Percentiles rank a stretch among this genome's conserved stretches.
Evolutionary conservation across 768 basidiomycete genomes (phyloP).

Genomic region (Suillus decipiens): DNA sequence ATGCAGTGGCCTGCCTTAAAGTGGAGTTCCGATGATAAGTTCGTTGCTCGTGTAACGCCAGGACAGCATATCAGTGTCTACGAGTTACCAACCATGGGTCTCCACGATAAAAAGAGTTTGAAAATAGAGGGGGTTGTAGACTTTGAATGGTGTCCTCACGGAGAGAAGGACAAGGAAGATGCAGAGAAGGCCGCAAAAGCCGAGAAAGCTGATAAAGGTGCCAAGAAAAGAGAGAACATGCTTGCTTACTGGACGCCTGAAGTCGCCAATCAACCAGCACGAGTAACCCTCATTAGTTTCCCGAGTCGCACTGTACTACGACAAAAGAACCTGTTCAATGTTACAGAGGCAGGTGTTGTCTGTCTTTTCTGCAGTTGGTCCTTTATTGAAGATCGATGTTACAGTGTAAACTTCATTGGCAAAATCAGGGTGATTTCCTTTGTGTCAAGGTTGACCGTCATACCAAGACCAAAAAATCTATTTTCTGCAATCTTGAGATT

Average conservation of each 20-base stretch:
- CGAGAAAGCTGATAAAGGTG: slow-evolving; percentile 44
- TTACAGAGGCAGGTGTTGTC: slow-evolving; percentile 75
- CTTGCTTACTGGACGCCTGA: slow-evolving; percentile 98
- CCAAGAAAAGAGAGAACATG: slow-evolving; percentile 88
- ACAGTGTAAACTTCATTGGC: slow-evolving; percentile 97
- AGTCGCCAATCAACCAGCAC: slow-evolving; percentile 92
- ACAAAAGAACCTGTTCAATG: slow-evolving; percentile 97
- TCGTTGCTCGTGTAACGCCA: slow-evolving; percentile 84
- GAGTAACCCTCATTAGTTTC: slow-evolving; percentile 90
- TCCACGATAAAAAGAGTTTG: slow-evolving; percentile 94
- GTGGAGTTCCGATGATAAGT: slow-evolving; percentile 98
- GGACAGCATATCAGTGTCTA: slow-evolving; percentile 96
- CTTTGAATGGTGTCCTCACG: slow-evolving; percentile 97
- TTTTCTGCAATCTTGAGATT: slow-evolving; percentile 97
- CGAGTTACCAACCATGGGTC: slow-evolving; percentile 90
- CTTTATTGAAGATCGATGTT: slow-evolving; percentile 7
- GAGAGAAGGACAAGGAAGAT: slow-evolving; percentile 86
- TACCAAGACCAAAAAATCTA: slow-evolving; percentile 98
- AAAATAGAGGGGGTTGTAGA: slow-evolving; percentile 98
- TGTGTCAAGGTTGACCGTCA: slow-evolving; percentile 99
- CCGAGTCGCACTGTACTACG: slow-evolving; percentile 82
- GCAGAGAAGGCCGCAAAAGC: slow-evolving; percentile 43
- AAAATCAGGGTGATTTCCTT: slow-evolving; percentile 96
- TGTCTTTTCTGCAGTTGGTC: slow-evolving; percentile 7
- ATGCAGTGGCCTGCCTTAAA: slow-evolving; percentile 95